Conservation (phyloP, 352 stramenopile species). For the Phytophthora sp. region DNA sequence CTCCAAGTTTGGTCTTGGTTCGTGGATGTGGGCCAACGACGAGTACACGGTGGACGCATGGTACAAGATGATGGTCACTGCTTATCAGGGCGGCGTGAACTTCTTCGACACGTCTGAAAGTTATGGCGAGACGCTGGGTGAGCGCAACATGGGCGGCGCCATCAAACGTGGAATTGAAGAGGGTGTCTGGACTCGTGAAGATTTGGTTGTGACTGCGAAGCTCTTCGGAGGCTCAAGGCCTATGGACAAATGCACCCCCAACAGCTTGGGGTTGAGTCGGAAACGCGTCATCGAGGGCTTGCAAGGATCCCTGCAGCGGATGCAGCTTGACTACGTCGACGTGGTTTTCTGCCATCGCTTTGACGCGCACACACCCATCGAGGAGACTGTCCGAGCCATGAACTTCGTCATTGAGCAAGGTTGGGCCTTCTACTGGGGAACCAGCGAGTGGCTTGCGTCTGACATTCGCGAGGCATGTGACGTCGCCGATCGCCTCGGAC, state of each 20-base stretch:
- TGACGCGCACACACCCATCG: constrained; percentile 52
- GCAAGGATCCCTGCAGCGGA: constrained; percentile 40
- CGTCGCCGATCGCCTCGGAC: constrained; percentile 40
- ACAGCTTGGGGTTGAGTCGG: constrained; percentile 26
- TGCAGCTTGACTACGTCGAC: constrained; percentile 54
- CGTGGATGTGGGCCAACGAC: background rate
- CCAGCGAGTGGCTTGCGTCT: constrained; percentile 56
- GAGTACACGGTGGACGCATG: background rate
- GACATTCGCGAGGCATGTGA: constrained; percentile 60
- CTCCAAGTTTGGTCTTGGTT: background rate
- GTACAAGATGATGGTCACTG: background rate
- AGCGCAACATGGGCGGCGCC: too few species aligned
- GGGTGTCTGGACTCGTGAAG: background rate
- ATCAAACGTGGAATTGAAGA: too few species aligned
- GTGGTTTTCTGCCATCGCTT: constrained; percentile 59
- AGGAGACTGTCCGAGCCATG: constrained; percentile 68
- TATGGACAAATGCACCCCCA: background rate
- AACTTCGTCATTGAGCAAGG: constrained; percentile 53
- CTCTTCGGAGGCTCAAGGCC: background rate
- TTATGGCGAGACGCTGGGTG: too few species aligned
- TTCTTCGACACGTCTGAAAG: too few species aligned
- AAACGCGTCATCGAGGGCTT: constrained; percentile 51
- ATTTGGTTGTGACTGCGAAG: background rate
- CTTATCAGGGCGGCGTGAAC: too few species aligned
- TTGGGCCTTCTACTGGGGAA: constrained; percentile 64